Base-by-base conservation (phyloP, 176 grass and related monocot species). In the Eremochloa ophiuroides region DNA sequence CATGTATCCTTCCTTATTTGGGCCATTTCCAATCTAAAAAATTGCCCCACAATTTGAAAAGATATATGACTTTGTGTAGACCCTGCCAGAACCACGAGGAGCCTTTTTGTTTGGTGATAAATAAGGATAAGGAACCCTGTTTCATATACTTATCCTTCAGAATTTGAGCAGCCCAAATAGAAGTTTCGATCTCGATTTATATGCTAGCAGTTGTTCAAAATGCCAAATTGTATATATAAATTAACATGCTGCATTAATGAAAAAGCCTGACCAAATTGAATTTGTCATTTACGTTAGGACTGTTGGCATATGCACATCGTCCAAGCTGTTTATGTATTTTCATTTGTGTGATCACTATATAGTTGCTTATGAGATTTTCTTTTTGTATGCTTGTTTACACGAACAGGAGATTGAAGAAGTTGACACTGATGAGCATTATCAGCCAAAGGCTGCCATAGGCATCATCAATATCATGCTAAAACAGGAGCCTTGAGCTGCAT, bases 351-450 rank as follows among this genome's bases (percentile, higher is more conserved):
- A 59, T 78, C 4, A 27, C 47, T 7, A 40, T 8, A 82, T 43
- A 71, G 17, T 26, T 63, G 31, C 18, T 71, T 40, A 58, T 74
- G 33, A 55, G 43, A 27, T 48, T 68, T 55, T 55, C 2, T 38
- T 66, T 25, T 82, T 2, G 20, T 73, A 64, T 76, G 48, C 27
- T 82, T 80, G 9, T 81, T 60, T 76, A 25, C 43, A 42, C 80
- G 76, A 71, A 59, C 80, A 97, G 91, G 94, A 94, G 79, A 92
- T 97, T 79, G 94, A 97, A 50, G 92, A 94, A 89, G 93, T 98
- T n/a, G 95, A 98, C 71, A 98, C 95, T 1, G 95, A 98, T 42
- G 90, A 98, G 47, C 92, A 91, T 85, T 94, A 98, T 83, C 88
- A 84, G 82, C 92, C 95, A 35, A 98, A 98, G 72, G 87, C 88